These are phyloP conservation scores for Lentinula raphanica DNA, from an alignment of 768 basidiomycete species.

Conservation along the genomic window DNA sequence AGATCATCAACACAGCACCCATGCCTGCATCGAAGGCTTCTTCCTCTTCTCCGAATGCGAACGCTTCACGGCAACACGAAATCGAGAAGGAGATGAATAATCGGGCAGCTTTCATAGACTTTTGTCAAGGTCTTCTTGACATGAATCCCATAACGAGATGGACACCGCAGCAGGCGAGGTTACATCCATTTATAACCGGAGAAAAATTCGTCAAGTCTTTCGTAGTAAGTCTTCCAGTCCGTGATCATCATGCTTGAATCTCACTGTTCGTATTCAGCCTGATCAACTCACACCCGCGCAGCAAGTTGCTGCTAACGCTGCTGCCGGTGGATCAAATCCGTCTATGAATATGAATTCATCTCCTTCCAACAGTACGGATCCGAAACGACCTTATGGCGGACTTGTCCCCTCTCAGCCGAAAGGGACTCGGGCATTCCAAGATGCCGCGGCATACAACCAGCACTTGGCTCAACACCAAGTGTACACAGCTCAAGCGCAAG, in stretches of 20 bases:
- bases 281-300: conserved; percentile 35
- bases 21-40: conserved; percentile 80
- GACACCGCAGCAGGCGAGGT: conserved; percentile 93
- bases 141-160: conserved; percentile 93
- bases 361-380: conserved; percentile 37
- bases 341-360: conserved; percentile 22
- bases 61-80: conserved; percentile 53
- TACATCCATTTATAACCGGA: conserved; percentile 97
- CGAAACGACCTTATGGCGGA: conserved; percentile 90
- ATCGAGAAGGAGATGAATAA: conserved; percentile 95
- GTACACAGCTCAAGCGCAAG: conserved; percentile 82
- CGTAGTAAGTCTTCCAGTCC: conserved; percentile 46
- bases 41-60: conserved; percentile 5
- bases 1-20: conserved; percentile 95
- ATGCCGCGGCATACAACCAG: conserved; percentile 91
- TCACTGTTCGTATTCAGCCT: conserved; percentile 32
- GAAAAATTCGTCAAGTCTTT: conserved; percentile 91
- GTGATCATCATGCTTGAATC: not conserved
- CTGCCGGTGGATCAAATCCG: not conserved
- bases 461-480: conserved; percentile 93
- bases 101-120: conserved; percentile 93
- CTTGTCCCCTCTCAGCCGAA: conserved; percentile 86
- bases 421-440: conserved; percentile 80
- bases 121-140: conserved; percentile 90
- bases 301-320: conserved; percentile 9